These are phyloP conservation scores for Xanthoconium purpureum DNA, from an alignment of 768 basidiomycete genomes.

Conservation along the genomic window DNA sequence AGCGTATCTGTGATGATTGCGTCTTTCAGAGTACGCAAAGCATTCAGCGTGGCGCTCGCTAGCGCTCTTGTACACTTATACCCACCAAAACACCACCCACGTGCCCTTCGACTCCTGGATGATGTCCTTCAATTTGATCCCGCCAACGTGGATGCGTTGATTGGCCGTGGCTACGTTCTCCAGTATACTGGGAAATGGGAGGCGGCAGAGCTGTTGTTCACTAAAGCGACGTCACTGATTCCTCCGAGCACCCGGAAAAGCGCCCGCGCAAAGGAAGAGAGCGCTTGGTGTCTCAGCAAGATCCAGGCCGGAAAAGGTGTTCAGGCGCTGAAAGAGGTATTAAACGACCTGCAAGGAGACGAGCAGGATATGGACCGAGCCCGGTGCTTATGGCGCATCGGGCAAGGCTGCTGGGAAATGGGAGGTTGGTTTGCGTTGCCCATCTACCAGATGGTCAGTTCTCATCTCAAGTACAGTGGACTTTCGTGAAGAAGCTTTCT, in stretches of 20 bases:
- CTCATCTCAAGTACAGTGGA: constrained; percentile 35
- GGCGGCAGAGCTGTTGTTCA: constrained; percentile 63
- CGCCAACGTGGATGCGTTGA: constrained; percentile 59
- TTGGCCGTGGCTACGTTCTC: constrained; percentile 73
- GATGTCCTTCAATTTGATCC: constrained; percentile 65
- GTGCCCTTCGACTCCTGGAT: constrained; percentile 72
- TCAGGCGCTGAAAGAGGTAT: constrained; percentile 45
- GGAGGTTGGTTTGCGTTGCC: constrained; percentile 48
- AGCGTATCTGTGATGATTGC: neutral
- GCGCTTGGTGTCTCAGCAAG: constrained; percentile 71
- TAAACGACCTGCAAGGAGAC: constrained; percentile 42
- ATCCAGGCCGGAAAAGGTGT: constrained; percentile 53
- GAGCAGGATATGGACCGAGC: constrained; percentile 60
- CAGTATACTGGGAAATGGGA: constrained; percentile 64
- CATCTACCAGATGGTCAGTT: neutral
- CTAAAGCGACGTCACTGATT: constrained; percentile 48
- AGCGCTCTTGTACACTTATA: constrained; percentile 80
- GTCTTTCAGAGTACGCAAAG: constrained; percentile 53
- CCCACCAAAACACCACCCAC: constrained; percentile 85
- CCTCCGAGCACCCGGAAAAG: constrained; percentile 45
- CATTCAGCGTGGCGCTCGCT: constrained; percentile 69
- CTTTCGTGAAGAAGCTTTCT: constrained; percentile 65
- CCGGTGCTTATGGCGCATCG: constrained; percentile 82
- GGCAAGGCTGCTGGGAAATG: constrained; percentile 69
- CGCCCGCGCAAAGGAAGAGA: constrained; percentile 73